Evolutionary conservation across 2,329 filamentous ascomycete species (phyloP), one percentile per base, ranked within the genome.

Genomic region (Phyllachora maydis): DNA sequence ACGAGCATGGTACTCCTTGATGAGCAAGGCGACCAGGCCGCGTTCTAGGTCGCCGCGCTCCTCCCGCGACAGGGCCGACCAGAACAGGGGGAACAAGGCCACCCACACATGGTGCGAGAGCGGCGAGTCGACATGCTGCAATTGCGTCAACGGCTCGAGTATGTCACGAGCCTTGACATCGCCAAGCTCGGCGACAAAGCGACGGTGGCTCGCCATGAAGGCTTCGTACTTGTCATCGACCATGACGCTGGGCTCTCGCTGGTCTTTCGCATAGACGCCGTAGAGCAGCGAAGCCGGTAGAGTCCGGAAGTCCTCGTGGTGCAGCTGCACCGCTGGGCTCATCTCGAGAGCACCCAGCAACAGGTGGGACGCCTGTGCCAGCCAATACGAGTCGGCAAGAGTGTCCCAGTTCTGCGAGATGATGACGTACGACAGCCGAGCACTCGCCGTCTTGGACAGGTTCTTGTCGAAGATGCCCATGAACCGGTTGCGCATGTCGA

Each of bases 371-470:
- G 90, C 85, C 47, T 99, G 88, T 19, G 82, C 74, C 23, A 99
- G 56, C 90, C 90, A 99, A 52, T 91, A 99, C 2, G 79, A 91
- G 36, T 98, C 88, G 2, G 70, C 71, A 22, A 99, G 58, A 0
- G 79, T 90, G 42, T 95, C 85, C 88, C 88, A 99, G 37, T 95
- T 95, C 43, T 98, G 90, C 13, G 77, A 75, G 1, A 71, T 72
- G 26, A 98, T 64, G 4, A 95, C 74, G 48, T 93, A 95, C 29
- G 74, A 75, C 18, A 98, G 59, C 18, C 90, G 73, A 28, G 79
- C 78, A 38, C 76, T 90, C 1, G 83, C 85, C 6, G 81, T 81
- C 39, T 83, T 78, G n/a, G 82, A 90, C 33, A 98, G 56, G 41
- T 82, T 92, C 47, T 76, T 78, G 47, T 95, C 85, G 35, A 98